These are phyloP conservation scores for Silene coronaria DNA, from an alignment of 179 eudicot species.

Conservation along the genomic window DNA sequence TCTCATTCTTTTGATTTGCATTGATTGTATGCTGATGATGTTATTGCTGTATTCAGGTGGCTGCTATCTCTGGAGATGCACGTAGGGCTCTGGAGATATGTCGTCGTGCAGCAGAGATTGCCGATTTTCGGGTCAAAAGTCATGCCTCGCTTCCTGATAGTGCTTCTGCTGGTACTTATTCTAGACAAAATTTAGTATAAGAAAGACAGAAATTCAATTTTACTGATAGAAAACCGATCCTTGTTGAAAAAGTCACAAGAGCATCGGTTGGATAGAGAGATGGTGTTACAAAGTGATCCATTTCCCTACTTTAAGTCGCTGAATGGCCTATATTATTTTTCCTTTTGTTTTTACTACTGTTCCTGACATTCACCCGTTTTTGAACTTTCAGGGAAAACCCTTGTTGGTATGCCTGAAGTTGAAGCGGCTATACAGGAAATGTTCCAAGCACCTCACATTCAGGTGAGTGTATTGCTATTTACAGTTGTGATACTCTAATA, in stretches of 20 bases:
- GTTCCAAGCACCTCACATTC: conserved; percentile 99
- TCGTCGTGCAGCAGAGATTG: conserved; percentile 93
- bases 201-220: not conserved
- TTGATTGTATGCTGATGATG: conserved; percentile 1
- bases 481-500: not conserved
- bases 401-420: conserved; percentile 76
- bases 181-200: not conserved
- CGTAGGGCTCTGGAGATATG: conserved; percentile 96
- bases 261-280: not conserved
- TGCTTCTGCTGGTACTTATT: conserved; percentile 43
- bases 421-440: conserved; percentile 96
- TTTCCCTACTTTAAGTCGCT: too few relatives aligned
- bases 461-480: conserved; percentile 38
- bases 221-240: too few relatives aligned
- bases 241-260: not conserved
- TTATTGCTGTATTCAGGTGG: conserved; percentile 48
- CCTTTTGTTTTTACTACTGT: not conserved
- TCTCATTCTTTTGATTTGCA: not conserved
- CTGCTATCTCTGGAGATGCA: conserved; percentile 99
- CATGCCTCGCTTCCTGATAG: conserved; percentile 31
- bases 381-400: conserved; percentile 48
- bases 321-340: not conserved
- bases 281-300: not conserved
- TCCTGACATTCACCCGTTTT: conserved; percentile 6
- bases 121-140: conserved; percentile 67